These are phyloP conservation scores for Claviceps sp. DNA, from an alignment of 2,329 filamentous ascomycete genomes.

Conservation along the genomic window DNA sequence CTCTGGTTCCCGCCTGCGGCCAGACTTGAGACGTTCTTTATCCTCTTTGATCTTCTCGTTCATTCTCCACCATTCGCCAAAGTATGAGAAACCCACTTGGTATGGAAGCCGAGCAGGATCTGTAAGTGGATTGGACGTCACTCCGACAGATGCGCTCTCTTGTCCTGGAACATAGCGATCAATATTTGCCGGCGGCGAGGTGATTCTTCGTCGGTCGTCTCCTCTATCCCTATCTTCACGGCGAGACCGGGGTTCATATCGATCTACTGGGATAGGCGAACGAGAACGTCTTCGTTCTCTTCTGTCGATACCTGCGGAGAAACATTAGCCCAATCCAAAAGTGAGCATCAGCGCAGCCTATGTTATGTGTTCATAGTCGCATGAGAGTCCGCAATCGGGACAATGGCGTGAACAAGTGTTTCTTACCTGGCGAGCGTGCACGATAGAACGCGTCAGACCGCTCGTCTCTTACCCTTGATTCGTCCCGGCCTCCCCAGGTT, in stretches of 20 bases:
- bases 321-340: neutral
- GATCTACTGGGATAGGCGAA: constrained; percentile 57
- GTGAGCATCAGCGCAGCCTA: neutral
- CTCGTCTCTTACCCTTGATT: constrained; percentile 37
- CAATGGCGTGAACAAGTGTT: constrained; percentile 10
- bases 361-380: neutral
- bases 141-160: constrained; percentile 32
- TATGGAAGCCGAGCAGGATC: constrained; percentile 63
- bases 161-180: constrained; percentile 77
- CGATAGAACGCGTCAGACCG: constrained; percentile 49
- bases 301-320: constrained; percentile 38
- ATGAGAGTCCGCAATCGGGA: neutral
- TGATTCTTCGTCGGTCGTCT: constrained; percentile 49
- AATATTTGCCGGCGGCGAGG: constrained; percentile 56
- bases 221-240: constrained; percentile 53
- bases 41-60: constrained; percentile 77
- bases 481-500: constrained; percentile 39
- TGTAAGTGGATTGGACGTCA: constrained; percentile 49
- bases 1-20: constrained; percentile 53
- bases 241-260: constrained; percentile 59
- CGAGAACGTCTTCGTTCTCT: constrained; percentile 52
- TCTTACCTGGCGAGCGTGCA: constrained; percentile 58
- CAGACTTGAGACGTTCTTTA: constrained; percentile 56
- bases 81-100: constrained; percentile 76
- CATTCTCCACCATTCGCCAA: constrained; percentile 74